Evolutionary conservation across 2,329 filamentous ascomycete genomes (phyloP), one percentile per base, ranked within the genome.

Genomic region (Elsinoe arachidis): DNA sequence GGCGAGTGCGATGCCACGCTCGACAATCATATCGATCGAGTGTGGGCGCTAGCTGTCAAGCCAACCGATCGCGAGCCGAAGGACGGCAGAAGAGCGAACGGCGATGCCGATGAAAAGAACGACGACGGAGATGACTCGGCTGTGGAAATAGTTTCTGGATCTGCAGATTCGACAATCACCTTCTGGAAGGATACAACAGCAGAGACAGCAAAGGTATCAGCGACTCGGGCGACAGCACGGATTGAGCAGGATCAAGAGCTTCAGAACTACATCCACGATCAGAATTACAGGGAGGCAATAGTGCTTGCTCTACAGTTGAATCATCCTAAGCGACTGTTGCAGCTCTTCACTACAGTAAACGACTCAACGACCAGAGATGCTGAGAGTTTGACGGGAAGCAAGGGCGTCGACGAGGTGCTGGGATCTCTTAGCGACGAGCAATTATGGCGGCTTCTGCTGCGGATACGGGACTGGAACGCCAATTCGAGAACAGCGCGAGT

Each of bases 391-490:
- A 82, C 78, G 1, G 87, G 87, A 1, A 69, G 84, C 14, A 77
- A 74, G 58, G 75, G 76, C 41, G 92, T 97, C 7, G 93, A 97
- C 64, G 81, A 90, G 54, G 91, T 96, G 0, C 77, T 99, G 1
- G 82, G 79, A n/a, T 81, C 76, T 11, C 78, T 99, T 5, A 86
- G 86, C 3, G 86, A 93, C 64, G 87, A 92, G 64, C 92, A 97
- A 69, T 80, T 99, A 12, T 95, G 89, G 72, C 78, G 83, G 5
- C 80, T 99, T 12, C 80, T 99, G 0, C 77, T 92, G 37, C 80
- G 93, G 59, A 73, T 96, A 44, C 81, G 95, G 46, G 93, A 99
- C 73, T 99, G 93, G 93, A 99, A 99, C 69, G 95, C 93, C 3
- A 97, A 97, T 65, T 90, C 90, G 0, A 81, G 89, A 60, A 95